Percentiles rank a stretch among this genome's conserved stretches.
Conservation (phyloP, 2,329 filamentous ascomycete species). For the Ploettnerulaceae sp. region DNA sequence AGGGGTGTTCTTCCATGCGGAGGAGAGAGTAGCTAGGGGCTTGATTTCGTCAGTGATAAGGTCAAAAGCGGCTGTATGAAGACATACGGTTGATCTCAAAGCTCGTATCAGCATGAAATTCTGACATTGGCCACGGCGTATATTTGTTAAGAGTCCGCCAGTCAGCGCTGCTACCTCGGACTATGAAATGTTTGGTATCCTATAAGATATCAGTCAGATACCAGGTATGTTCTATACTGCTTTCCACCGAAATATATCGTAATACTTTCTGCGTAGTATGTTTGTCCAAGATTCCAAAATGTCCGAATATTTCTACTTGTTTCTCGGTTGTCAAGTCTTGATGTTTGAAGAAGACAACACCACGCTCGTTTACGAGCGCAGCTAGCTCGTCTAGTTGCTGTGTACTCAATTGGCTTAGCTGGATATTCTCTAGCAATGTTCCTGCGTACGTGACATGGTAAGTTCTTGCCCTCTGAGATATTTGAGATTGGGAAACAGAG, state of each 20-base stretch:
- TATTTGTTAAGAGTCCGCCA: constrained; percentile 42
- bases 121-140: constrained; percentile 40
- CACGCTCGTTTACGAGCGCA: constrained; percentile 31
- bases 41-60: constrained; percentile 13
- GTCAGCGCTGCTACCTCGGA: constrained; percentile 36
- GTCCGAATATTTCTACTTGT: constrained; percentile 42
- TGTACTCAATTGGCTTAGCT: constrained; percentile 24
- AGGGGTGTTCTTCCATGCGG: constrained; percentile 46
- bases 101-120: constrained; percentile 47
- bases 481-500: neutral
- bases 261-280: constrained; percentile 42
- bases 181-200: constrained; percentile 21
- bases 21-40: constrained; percentile 47
- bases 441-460: constrained; percentile 17
- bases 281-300: constrained; percentile 43
- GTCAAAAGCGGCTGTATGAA: neutral
- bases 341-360: constrained; percentile 50
- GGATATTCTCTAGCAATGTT: constrained; percentile 26
- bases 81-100: constrained; percentile 44
- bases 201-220: constrained; percentile 3
- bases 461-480: too few species aligned
- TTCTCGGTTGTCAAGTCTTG: constrained; percentile 43
- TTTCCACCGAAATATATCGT: neutral
- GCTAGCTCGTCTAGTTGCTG: constrained; percentile 31
- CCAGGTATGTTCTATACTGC: neutral